Base-by-base conservation (phyloP, 225 moss, liverwort and hornwort species). In the Bryum argenteum region DNA sequence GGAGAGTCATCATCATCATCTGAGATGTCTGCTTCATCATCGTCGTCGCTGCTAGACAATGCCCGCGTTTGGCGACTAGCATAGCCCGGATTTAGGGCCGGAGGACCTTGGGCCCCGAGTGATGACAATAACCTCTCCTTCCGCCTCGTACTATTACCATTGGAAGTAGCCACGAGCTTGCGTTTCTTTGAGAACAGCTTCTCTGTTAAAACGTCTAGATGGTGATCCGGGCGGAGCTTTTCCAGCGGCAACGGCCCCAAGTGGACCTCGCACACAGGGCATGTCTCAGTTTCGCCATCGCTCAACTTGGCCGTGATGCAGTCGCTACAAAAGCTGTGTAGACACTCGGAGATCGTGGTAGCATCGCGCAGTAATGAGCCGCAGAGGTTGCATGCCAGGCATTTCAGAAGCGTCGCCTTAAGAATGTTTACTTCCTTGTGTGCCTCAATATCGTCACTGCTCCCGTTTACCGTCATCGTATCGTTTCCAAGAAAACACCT, bases 331-430 rank as follows among this genome's bases (percentile, higher is more conserved):
- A 98, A 98, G 45, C 91, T 92, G 77, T 98, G 98, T 38, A 94
- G 89, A 70, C 98, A 98, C 87, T 98, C 94, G 47, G 91, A 94
- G 50, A 98, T 89, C 28, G 98, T 98, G 13, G 98, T 98, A 14
- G 94, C 98, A 63, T 92, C 92, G 21, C 85, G 82, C 38, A 98
- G 73, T 81, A 98, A 50, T 63, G 87, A 83, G 59, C 68, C 75
- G 75, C 98, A 98, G 17, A 98, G 81, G 1, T 91, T 92, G 73
- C 97, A 98, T 44, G 91, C 94, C 64, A 98, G 84, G 63, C 98
- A 98, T 66, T 82, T 70, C 60, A 87, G 75, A 10, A 98, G 78
- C 73, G 94, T 88, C 19, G 92, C 88, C 83, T 81, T 83, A 28
- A 79, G 78, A 0, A 98, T 76, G 50, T 77, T 83, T 79, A 97